Base-by-base conservation (phyloP, 768 basidiomycete genomes). In the Dioszegia crocea region DNA sequence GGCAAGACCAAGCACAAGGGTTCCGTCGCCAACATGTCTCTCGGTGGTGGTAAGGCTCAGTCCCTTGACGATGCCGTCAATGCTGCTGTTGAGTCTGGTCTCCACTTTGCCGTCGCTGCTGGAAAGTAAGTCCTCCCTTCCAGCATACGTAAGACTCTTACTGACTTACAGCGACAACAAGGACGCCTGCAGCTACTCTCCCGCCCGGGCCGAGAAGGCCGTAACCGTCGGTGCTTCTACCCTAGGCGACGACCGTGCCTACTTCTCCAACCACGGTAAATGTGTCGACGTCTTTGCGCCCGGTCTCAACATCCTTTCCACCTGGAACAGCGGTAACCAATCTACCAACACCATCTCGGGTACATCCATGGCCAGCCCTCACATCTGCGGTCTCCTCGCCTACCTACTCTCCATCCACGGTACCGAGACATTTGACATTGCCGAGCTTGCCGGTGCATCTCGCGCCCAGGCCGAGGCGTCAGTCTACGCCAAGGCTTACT, bases 81-180 rank as follows among this genome's bases (percentile, higher is more conserved):
- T 80, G 80, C 79, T 50, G 91, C 96, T 45, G 90, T 94, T 55
- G 82, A 84, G 9, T 62, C 76, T 33, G 96, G 96, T 38, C 82
- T 99, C 31, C 91, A 97, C 82, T 96, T 98, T 66, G 90, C 94
- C 61, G 96, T 99, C 60, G 94, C 94, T 61, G 93, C 93, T 61
- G 92, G 90, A 84, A 79, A 68, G 70, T 72, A 52, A 69, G 70
- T 65, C 31, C 30, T 26, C 19, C 8, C 5, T 23, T 19, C 36
- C 21, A 17, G 30, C n/a, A 19, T 17, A 36, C 38, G 19, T 23
- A 3, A 26, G 30, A 12, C n/a, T 54, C 62, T 14, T 26, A 52
- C 51, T 54, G 47, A 55, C 41, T 8, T 33, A 84, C 33, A 90
- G 89, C 65, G 88, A 90, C 72, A 86, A 88, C 79, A 84, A 83